These are phyloP conservation scores for Globisporangium canariense DNA, from an alignment of 352 stramenopile species.

Conservation along the genomic window DNA sequence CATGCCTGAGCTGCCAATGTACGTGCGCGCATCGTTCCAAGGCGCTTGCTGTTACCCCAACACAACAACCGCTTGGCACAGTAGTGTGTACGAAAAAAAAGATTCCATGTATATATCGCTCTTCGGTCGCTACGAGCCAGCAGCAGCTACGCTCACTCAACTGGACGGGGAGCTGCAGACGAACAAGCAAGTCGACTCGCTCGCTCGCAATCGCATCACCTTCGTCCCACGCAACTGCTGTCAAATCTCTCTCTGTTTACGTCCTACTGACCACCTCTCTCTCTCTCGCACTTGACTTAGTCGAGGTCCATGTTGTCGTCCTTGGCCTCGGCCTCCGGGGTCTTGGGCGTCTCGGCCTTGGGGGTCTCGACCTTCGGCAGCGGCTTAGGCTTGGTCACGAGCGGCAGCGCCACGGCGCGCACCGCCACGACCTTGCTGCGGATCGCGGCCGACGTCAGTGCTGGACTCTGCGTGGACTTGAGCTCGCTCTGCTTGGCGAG, in stretches of 20 bases:
- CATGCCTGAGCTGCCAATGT: too few relatives aligned
- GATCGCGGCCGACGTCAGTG: conserved; percentile 90
- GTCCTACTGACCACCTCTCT: background rate
- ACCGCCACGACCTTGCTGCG: conserved; percentile 90
- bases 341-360: conserved; percentile 28
- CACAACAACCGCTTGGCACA: too few relatives aligned
- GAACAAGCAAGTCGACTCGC: background rate
- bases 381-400: conserved; percentile 97
- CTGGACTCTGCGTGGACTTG: conserved; percentile 83
- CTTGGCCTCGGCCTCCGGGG: conserved; percentile 39
- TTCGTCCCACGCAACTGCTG: background rate
- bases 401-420: conserved; percentile 85
- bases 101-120: conserved; percentile 18
- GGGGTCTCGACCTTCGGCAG: conserved; percentile 74
- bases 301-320: conserved; percentile 87
- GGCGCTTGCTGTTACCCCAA: too few relatives aligned
- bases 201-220: background rate
- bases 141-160: background rate
- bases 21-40: background rate
- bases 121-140: background rate
- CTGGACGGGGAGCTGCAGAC: background rate
- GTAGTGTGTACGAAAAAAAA: background rate
- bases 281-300: conserved; percentile 43
- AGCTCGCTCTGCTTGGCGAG: conserved; percentile 93
- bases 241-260: background rate